A percentile compares a stretch with the other conserved stretches of the same genome.
Evolutionary conservation across 768 basidiomycete species (phyloP).

Genomic region (Suillus fuscotomentosus): DNA sequence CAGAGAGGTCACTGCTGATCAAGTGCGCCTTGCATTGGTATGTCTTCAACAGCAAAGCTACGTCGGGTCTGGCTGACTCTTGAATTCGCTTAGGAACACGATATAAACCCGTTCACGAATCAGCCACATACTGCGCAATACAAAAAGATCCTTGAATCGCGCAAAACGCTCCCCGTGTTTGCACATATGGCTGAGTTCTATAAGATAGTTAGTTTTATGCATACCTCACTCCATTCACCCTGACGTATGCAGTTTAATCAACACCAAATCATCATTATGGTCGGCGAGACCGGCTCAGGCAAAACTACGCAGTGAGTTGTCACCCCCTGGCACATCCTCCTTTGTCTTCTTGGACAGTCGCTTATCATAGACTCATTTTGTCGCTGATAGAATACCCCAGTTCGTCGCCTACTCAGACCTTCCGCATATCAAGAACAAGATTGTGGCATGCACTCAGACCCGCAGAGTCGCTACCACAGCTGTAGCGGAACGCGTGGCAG

Average conservation of each 20-base stretch:
- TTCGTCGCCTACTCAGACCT: slow-evolving; percentile 94
- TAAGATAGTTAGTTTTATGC: slow-evolving; percentile 64
- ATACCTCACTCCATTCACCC: background rate
- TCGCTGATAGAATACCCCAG: slow-evolving; percentile 80
- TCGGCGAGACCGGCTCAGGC: slow-evolving; percentile 93
- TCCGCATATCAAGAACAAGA: slow-evolving; percentile 84
- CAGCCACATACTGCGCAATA: slow-evolving; percentile 74
- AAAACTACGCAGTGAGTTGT: slow-evolving; percentile 89
- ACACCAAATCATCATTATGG: slow-evolving; percentile 85
- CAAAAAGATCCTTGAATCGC: slow-evolving; percentile 77
- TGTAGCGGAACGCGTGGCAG: slow-evolving; percentile 96
- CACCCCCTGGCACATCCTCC: slow-evolving; percentile 15
- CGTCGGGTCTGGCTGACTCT: background rate
- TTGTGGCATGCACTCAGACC: slow-evolving; percentile 97
- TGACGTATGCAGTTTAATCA: slow-evolving; percentile 20
- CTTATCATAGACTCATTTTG: slow-evolving; percentile 28
- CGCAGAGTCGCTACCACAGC: slow-evolving; percentile 97
- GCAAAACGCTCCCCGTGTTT: slow-evolving; percentile 90
- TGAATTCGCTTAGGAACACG: slow-evolving; percentile 53
- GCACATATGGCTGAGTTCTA: slow-evolving; percentile 92
- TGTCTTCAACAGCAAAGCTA: slow-evolving; percentile 18
- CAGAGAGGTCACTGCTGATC: slow-evolving; percentile 59
- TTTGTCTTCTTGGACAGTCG: slow-evolving; percentile 18
- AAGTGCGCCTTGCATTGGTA: slow-evolving; percentile 74
- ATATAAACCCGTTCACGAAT: slow-evolving; percentile 88